Evolutionary conservation across 768 basidiomycete genomes (phyloP), one percentile per base, ranked within the genome.

Genomic region (Kwoniella newhampshirensis): DNA sequence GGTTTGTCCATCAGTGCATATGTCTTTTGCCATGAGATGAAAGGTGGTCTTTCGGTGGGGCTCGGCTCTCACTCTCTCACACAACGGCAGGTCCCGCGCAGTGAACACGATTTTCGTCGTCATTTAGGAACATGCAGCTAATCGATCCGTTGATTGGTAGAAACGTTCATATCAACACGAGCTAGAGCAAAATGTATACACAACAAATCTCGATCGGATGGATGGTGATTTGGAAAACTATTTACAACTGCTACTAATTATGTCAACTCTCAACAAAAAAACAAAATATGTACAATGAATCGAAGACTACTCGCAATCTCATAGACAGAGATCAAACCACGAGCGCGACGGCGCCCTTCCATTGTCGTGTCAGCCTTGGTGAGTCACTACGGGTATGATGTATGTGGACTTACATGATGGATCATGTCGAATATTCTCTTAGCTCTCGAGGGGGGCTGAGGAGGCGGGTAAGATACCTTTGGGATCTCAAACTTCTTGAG

Each of bases 331-430:
- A 23, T 54, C 54, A 61, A 18, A 50, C 27, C 7, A 61, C 59
- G 32, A 61, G 37, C 21, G 54, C 53, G 41, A 55, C 44, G 11
- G 59, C 59, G 25, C 54, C 59, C 59, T 61, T 54, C 13, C 7
- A 6, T 44, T 18, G 35, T 3, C 27, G 21, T 32, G 35, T 54
- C 27, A 57, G 37, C 37, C 18, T n/a, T 20, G 36, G 12, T 20
- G 41, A 43, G 39, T 44, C 50, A 32, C 23, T 11, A 9, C 18
- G 30, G 32, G 23, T 32, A 41, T 3, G 46, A 35, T 18, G 43
- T 7, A 32, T 21, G 17, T 7, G 36, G 25, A 61, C 59, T 61
- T 49, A 61, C 59, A 47, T 61, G 47, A 43, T 61, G 59, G 13
- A 61, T 27, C 45, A 50, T 42, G 25, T 61, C 59, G 37, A 55